Evolutionary conservation across 805 yeast genomes (phyloP).

Genomic region (Metschnikowia matae): DNA sequence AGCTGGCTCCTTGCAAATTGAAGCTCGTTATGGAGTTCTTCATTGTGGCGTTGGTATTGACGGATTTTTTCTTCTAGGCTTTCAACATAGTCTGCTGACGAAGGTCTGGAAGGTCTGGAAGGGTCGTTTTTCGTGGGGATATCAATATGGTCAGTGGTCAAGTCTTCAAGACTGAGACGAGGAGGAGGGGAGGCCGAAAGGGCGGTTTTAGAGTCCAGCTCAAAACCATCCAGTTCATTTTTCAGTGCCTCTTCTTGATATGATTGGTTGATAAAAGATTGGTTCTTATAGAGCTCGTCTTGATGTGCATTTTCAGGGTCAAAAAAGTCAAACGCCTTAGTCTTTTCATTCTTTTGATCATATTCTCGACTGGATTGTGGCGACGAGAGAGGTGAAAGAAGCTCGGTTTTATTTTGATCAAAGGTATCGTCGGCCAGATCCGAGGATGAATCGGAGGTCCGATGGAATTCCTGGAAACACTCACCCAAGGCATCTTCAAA

Average conservation of each 20-base stretch:
- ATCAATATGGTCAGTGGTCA: conserved; percentile 15
- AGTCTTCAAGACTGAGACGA: conserved; percentile 10
- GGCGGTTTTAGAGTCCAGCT: conserved; percentile 2
- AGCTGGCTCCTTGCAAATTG: conserved; percentile 9
- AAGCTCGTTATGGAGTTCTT: conserved; percentile 17
- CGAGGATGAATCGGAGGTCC: neutral
- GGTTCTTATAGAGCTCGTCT: too few species aligned
- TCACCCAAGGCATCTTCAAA: conserved; percentile 4
- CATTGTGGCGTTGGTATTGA: conserved; percentile 14
- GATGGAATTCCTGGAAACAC: neutral
- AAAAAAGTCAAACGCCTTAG: too few species aligned
- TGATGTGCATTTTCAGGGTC: too few species aligned
- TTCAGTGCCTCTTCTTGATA: neutral
- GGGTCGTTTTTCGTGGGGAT: neutral
- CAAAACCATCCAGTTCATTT: neutral
- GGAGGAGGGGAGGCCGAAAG: conserved; percentile 4
- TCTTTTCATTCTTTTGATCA: neutral
- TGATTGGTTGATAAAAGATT: too few species aligned
- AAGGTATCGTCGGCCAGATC: conserved; percentile 12
- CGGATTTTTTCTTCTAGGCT: conserved; percentile 9
- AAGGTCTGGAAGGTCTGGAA: conserved; percentile 1
- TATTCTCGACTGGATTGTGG: conserved; percentile 24
- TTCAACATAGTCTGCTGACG: neutral
- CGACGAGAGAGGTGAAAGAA: conserved; percentile 27
- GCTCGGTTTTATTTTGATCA: conserved; percentile 8